Conservation (phyloP, 148 eudicot species). For the Nyssa sinensis region DNA sequence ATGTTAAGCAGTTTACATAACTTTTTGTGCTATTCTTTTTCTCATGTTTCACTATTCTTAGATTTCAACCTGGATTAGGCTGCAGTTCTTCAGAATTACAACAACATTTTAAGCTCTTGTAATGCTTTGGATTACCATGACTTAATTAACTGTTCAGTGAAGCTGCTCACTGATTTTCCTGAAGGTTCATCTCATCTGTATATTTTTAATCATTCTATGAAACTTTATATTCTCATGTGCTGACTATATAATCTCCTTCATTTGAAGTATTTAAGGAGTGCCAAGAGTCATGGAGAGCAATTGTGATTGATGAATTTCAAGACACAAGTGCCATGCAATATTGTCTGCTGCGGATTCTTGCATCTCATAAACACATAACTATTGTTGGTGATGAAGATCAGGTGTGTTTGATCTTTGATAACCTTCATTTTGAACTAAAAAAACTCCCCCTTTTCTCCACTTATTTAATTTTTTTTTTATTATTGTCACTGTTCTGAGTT, state of each 20-base stretch:
- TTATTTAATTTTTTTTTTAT: conserved; percentile 1
- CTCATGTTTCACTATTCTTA: conserved; percentile 12
- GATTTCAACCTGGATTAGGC: conserved; percentile 48
- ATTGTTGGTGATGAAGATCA: conserved; percentile 97
- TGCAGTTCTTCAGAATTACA: conserved; percentile 59
- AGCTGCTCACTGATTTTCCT: conserved; percentile 75
- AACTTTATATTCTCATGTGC: conserved; percentile 5
- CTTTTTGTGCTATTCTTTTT: not conserved
- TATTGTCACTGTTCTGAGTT: conserved; percentile 5
- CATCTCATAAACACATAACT: conserved; percentile 80
- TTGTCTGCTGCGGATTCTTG: conserved; percentile 58
- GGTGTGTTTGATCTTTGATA: conserved; percentile 36
- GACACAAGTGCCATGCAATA: conserved; percentile 97
- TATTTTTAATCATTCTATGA: not conserved
- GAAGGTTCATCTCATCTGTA: conserved; percentile 58
- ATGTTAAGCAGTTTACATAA: conserved; percentile 12
- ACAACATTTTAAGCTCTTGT: conserved; percentile 66
- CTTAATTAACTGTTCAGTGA: conserved; percentile 77
- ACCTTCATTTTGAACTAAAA: not conserved
- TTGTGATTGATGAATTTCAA: conserved; percentile 90
- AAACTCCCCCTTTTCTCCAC: not conserved
- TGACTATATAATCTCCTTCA: conserved; percentile 12
- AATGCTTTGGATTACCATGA: conserved; percentile 96
- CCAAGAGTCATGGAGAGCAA: conserved; percentile 80
- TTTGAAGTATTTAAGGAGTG: conserved; percentile 64